A percentile compares a stretch with the other conserved stretches of the same genome.
These are phyloP conservation scores for Magnolia changhungtana DNA, from an alignment of 164 flowering plant genomes.

Conservation along the genomic window DNA sequence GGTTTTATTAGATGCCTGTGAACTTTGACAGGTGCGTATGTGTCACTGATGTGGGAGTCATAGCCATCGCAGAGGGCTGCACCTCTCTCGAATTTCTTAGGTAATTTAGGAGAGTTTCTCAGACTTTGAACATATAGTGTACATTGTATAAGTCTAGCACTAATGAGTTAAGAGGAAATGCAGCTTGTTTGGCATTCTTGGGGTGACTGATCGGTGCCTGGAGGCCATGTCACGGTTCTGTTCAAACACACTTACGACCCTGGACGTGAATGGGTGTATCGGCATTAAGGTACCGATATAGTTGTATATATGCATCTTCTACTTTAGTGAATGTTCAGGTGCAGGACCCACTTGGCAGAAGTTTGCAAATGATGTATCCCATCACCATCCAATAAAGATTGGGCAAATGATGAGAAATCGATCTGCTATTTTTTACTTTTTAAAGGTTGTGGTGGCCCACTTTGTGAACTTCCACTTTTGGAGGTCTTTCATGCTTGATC, in stretches of 20 bases:
- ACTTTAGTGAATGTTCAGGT: background rate
- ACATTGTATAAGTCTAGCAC: background rate
- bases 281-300: slow-evolving; percentile 64
- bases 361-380: background rate
- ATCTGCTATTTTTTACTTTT: background rate
- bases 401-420: background rate
- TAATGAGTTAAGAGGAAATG: slow-evolving; percentile 13
- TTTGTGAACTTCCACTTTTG: too few species aligned
- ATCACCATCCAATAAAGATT: too few species aligned
- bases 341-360: background rate
- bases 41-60: slow-evolving; percentile 72
- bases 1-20: background rate
- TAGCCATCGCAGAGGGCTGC: slow-evolving; percentile 72
- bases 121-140: background rate
- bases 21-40: slow-evolving; percentile 59
- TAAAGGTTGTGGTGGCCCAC: background rate
- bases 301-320: background rate
- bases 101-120: slow-evolving; percentile 25
- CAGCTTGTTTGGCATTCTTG: slow-evolving; percentile 93
- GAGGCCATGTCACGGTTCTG: slow-evolving; percentile 69
- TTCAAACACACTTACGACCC: slow-evolving; percentile 63
- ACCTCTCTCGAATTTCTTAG: slow-evolving; percentile 76
- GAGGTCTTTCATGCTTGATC: too few species aligned
- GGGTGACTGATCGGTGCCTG: slow-evolving; percentile 80
- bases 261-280: slow-evolving; percentile 92